Conservation (phyloP, 306 rosid species). For the Neltuma alba region DNA sequence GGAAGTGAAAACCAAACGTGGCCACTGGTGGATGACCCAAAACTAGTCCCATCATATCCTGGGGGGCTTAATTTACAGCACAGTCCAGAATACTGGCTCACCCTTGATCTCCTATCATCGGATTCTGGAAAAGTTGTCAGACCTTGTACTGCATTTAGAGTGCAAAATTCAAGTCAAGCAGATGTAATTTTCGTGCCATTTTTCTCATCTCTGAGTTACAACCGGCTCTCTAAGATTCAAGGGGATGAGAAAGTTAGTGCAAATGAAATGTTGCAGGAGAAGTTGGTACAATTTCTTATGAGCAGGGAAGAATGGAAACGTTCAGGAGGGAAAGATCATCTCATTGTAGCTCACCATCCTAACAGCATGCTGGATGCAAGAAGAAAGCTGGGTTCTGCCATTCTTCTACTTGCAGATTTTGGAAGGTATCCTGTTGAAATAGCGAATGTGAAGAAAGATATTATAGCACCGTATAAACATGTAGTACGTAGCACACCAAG, state of each 20-base stretch:
- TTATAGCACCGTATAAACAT: constrained; percentile 91
- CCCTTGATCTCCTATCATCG: constrained; percentile 86
- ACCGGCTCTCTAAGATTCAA: constrained; percentile 71
- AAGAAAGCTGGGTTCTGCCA: constrained; percentile 75
- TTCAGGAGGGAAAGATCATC: constrained; percentile 77
- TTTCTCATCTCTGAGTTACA: constrained; percentile 90
- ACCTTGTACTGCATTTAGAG: constrained; percentile 72
- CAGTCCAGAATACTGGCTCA: constrained; percentile 90
- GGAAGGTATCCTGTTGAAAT: constrained; percentile 84
- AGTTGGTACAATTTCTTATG: constrained; percentile 64
- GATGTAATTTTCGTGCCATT: constrained; percentile 90
- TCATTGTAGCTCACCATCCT: constrained; percentile 91
- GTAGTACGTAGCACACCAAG: constrained; percentile 59
- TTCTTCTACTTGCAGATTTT: constrained; percentile 93
- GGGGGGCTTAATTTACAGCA: constrained; percentile 97
- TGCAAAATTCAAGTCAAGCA: constrained; percentile 78
- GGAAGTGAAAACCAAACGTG: constrained; percentile 72
- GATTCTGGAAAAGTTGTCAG: constrained; percentile 36
- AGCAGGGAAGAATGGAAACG: constrained; percentile 69
- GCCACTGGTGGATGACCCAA: constrained; percentile 63
- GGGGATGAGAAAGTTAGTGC: constrained; percentile 65
- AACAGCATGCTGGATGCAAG: constrained; percentile 88
- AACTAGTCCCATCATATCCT: constrained; percentile 65
- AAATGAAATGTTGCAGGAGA: constrained; percentile 72
- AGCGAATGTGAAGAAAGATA: constrained; percentile 85